Evolutionary conservation across 441 rosid genomes (phyloP).

Genomic region (Breynia disticha): DNA sequence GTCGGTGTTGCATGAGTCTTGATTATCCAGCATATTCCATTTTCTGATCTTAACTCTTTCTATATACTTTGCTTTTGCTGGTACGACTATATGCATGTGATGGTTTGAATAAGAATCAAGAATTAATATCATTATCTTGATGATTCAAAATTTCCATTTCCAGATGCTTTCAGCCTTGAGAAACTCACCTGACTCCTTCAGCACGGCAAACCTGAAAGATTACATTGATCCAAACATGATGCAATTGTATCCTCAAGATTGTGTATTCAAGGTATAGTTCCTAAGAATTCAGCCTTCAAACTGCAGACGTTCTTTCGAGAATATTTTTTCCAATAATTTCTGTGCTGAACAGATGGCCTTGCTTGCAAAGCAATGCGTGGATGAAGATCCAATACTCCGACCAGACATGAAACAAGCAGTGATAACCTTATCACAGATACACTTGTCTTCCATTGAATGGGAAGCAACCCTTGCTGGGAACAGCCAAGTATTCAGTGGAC

Average conservation of each 20-base stretch:
- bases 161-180: slow-evolving; percentile 79
- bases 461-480: slow-evolving; percentile 97
- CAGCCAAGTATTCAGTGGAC: slow-evolving; percentile 95
- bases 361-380: slow-evolving; percentile 90
- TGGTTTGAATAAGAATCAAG: not conserved
- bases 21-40: no score
- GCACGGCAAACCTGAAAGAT: slow-evolving; percentile 66
- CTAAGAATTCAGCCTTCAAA: no score
- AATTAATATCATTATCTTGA: slow-evolving; percentile 5
- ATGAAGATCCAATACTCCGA: slow-evolving; percentile 79
- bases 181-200: slow-evolving; percentile 60
- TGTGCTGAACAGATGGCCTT: slow-evolving; percentile 43
- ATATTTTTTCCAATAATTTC: no score
- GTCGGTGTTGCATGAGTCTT: no score
- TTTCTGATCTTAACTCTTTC: no score
- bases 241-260: slow-evolving; percentile 87
- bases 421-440: slow-evolving; percentile 80
- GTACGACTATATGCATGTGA: no score
- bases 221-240: slow-evolving; percentile 70
- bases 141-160: slow-evolving; percentile 24
- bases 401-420: slow-evolving; percentile 97
- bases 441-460: slow-evolving; percentile 89
- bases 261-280: slow-evolving; percentile 68
- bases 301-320: no score
- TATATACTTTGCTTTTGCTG: no score